phyloP scores from a whole-genome alignment of 2,329 filamentous ascomycete genomes.

The Cryphonectria radicalis region DNA sequence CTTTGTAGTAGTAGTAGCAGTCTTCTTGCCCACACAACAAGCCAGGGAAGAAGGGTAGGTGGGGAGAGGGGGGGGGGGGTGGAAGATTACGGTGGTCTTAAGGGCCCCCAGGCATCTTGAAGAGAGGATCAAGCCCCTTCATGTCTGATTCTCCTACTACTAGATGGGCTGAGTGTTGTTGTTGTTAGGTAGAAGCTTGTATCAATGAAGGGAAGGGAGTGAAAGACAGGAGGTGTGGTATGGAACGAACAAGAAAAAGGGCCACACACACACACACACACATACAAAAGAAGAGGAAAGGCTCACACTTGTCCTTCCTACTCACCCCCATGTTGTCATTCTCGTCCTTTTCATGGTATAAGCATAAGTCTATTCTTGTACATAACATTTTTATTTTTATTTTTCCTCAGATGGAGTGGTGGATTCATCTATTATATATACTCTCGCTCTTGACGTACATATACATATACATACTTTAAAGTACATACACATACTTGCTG shows the following conservation, averaged over 20 bases:
- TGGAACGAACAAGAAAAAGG: neutral
- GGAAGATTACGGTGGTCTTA: neutral
- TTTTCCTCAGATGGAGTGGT: neutral
- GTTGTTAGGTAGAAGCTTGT: neutral
- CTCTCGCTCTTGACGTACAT: conserved; percentile 18
- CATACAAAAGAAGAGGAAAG: neutral
- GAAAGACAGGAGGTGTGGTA: conserved; percentile 15
- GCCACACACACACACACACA: no score
- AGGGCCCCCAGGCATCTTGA: neutral
- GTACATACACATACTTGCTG: no score
- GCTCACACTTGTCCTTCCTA: neutral
- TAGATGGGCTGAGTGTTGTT: neutral
- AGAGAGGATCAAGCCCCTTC: neutral
- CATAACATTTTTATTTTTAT: neutral
- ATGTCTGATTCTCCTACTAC: neutral
- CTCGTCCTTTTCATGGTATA: neutral
- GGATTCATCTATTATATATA: conserved; percentile 3
- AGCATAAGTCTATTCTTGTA: conserved; percentile 10
- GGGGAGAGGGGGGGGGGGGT: no score
- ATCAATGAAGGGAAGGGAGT: neutral
- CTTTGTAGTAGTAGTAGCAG: no score
- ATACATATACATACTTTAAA: conserved; percentile 7
- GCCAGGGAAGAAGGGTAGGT: no score
- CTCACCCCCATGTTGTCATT: neutral
- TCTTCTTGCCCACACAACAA: no score